A percentile compares a stretch with the other conserved stretches of the same genome.
phyloP scores from a whole-genome alignment of 495 filamentous ascomycete species.

The Neurospora tetraspora region DNA sequence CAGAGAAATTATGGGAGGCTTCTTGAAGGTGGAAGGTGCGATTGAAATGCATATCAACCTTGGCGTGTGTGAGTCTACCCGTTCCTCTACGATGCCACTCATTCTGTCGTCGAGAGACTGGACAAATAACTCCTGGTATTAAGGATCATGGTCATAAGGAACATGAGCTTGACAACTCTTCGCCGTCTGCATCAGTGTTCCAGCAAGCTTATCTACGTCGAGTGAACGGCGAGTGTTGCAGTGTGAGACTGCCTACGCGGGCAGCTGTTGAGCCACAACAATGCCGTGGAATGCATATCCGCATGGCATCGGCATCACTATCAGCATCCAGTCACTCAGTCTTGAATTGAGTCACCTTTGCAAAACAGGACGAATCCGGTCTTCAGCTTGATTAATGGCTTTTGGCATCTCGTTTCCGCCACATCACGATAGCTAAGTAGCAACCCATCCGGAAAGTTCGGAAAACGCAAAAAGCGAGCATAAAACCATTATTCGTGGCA shows the following conservation, averaged over 20 bases:
- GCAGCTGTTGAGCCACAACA: background rate
- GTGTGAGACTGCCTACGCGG: background rate
- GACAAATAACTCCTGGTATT: background rate
- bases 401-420: background rate
- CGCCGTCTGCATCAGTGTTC: background rate
- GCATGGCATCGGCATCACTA: background rate
- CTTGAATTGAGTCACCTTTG: background rate
- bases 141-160: background rate
- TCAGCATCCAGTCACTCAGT: background rate
- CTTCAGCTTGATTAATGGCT: background rate
- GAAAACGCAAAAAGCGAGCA: background rate
- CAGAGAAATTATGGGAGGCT: background rate
- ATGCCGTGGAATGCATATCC: background rate
- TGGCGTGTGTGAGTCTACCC: background rate
- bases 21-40: background rate
- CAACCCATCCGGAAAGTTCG: background rate
- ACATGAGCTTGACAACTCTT: background rate
- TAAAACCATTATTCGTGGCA: background rate
- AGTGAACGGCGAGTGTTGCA: background rate
- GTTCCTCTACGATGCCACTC: background rate
- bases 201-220: background rate
- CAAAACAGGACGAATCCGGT: background rate
- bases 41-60: background rate
- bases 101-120: background rate
- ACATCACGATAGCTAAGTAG: background rate